These are phyloP conservation scores for Cicer yamashitae DNA, from an alignment of 306 rosid species.

Conservation along the genomic window DNA sequence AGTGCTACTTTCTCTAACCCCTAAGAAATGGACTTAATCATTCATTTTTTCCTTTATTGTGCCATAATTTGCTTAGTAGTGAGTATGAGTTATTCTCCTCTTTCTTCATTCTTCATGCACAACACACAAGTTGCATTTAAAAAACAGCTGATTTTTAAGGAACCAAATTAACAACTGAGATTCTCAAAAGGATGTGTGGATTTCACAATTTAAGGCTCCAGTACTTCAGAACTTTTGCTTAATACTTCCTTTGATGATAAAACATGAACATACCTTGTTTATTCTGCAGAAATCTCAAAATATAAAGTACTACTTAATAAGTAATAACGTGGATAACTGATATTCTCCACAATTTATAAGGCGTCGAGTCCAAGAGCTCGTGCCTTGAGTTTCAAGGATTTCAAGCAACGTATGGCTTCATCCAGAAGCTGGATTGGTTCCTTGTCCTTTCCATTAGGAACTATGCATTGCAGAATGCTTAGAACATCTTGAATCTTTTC, in stretches of 20 bases:
- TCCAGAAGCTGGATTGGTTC: conserved; percentile 77
- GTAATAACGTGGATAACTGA: conserved; percentile 5
- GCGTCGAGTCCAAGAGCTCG: conserved; percentile 63
- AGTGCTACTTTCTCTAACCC: conserved; percentile 72
- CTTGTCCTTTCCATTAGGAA: conserved; percentile 79
- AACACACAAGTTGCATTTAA: conserved; percentile 42
- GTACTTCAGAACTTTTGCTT: conserved; percentile 16
- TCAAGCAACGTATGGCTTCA: conserved; percentile 83
- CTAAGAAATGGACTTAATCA: conserved; percentile 56
- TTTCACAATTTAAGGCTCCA: conserved; percentile 15
- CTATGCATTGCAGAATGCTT: conserved; percentile 70
- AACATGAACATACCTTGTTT: conserved; percentile 42
- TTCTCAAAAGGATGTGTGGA: conserved; percentile 29
- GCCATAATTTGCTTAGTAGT: conserved; percentile 42
- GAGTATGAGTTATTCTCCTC: neutral
- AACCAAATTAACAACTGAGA: conserved; percentile 49
- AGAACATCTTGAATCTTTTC: conserved; percentile 80
- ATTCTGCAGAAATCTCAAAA: conserved; percentile 37
- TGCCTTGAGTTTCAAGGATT: conserved; percentile 69
- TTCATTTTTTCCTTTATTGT: conserved; percentile 54
- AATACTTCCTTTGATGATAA: neutral
- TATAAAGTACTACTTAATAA: neutral
- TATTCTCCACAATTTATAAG: conserved; percentile 41
- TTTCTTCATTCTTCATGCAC: conserved; percentile 29
- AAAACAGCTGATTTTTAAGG: conserved; percentile 43